phyloP scores from a whole-genome alignment of 2,329 filamentous ascomycete genomes.

The Penicillium olsonii region DNA sequence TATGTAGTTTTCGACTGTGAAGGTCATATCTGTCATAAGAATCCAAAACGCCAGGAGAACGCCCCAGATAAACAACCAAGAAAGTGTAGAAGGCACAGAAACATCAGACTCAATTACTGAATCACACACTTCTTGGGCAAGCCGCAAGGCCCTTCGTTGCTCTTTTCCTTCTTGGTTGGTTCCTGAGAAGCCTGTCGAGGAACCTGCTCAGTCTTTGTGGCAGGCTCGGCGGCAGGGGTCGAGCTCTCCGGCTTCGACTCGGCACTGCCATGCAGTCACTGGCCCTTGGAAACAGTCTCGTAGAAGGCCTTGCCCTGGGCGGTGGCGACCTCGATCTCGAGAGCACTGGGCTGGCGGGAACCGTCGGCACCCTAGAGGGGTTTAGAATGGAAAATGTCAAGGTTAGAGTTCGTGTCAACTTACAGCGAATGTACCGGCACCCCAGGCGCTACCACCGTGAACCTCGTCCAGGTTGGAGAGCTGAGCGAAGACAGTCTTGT shows the following conservation, averaged over 20 bases:
- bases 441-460: slow-evolving; percentile 87
- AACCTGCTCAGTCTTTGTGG: slow-evolving; percentile 18
- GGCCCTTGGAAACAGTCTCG: slow-evolving; percentile 70
- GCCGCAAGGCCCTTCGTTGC: slow-evolving; percentile 67
- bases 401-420: slow-evolving; percentile 25
- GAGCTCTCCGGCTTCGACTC: slow-evolving; percentile 31
- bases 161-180: slow-evolving; percentile 46
- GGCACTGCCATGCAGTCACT: slow-evolving; percentile 73
- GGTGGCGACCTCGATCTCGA: slow-evolving; percentile 77
- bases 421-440: slow-evolving; percentile 85
- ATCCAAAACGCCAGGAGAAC: slow-evolving; percentile 15
- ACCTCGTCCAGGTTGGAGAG: slow-evolving; percentile 74
- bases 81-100: slow-evolving; percentile 16
- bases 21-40: slow-evolving; percentile 11
- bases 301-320: slow-evolving; percentile 87
- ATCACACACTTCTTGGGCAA: slow-evolving; percentile 74
- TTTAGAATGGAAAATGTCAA: slow-evolving; percentile 12
- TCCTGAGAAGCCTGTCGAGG: slow-evolving; percentile 31
- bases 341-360: slow-evolving; percentile 72
- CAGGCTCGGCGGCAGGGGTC: slow-evolving; percentile 17
- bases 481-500: slow-evolving; percentile 73
- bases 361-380: slow-evolving; percentile 63
- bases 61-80: slow-evolving; percentile 16
- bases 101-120: slow-evolving; percentile 47
- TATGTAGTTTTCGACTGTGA: neutral